phyloP scores from a whole-genome alignment of 345 rosid species.

The Leavenworthia alabamica region DNA sequence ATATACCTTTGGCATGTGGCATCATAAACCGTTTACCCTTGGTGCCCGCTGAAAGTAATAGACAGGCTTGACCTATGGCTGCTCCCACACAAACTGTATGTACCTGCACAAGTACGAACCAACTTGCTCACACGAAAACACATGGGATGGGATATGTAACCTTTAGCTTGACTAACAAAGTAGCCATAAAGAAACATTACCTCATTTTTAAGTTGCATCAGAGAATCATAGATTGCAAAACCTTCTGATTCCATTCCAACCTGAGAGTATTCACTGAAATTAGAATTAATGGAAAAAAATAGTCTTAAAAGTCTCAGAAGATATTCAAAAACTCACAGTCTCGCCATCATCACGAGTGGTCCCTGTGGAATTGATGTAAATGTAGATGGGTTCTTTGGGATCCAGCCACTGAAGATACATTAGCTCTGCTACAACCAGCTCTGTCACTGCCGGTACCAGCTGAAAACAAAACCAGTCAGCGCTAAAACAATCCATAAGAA shows the following conservation, averaged over 20 bases:
- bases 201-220: conserved; percentile 69
- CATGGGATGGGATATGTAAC: neutral
- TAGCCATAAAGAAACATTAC: conserved; percentile 20
- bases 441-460: conserved; percentile 85
- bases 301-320: too few species aligned
- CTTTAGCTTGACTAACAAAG: neutral
- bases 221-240: conserved; percentile 79
- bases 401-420: conserved; percentile 82
- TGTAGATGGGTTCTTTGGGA: conserved; percentile 61
- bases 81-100: conserved; percentile 72
- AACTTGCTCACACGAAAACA: neutral
- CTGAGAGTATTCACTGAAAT: conserved; percentile 30
- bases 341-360: conserved; percentile 88
- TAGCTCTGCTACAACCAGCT: conserved; percentile 68
- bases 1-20: conserved; percentile 80
- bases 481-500: too few species aligned
- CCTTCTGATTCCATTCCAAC: conserved; percentile 91
- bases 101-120: conserved; percentile 41
- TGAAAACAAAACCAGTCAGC: conserved; percentile 33
- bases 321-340: conserved; percentile 72
- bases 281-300: neutral
- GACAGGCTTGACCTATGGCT: conserved; percentile 77
- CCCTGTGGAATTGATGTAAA: conserved; percentile 86
- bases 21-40: conserved; percentile 81
- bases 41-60: conserved; percentile 77